Evolutionary conservation across 257 asterid species (phyloP).

Genomic region (Solanum pimpinellifolium): DNA sequence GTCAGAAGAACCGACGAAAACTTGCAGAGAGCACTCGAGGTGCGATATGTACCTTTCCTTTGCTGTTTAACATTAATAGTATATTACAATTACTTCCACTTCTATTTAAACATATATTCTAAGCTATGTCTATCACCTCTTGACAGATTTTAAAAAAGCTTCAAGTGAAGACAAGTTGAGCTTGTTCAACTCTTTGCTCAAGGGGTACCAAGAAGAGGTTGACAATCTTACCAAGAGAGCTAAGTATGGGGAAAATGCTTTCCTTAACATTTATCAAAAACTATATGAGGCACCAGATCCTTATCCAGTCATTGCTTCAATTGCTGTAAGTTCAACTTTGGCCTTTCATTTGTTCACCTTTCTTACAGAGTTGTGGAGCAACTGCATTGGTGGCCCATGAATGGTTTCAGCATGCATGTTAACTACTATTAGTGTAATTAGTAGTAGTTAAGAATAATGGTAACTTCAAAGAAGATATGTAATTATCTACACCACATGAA

Average conservation of each 20-base stretch:
- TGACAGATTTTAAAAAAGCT: conserved; percentile 92
- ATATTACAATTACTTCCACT: not conserved
- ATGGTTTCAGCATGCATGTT: not conserved
- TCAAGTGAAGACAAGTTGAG: conserved; percentile 73
- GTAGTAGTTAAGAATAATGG: not conserved
- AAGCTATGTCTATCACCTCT: conserved; percentile 4
- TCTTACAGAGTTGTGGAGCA: not conserved
- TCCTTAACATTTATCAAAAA: conserved; percentile 94
- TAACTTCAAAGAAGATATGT: not conserved
- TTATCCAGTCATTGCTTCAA: conserved; percentile 67
- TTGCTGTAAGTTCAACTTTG: conserved; percentile 51
- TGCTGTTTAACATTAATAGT: not conserved
- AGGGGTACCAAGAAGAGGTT: conserved; percentile 98
- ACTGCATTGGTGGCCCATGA: not conserved
- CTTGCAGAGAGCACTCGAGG: conserved; percentile 99
- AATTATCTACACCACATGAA: not conserved
- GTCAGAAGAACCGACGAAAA: conserved; percentile 95
- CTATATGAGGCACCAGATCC: conserved; percentile 99
- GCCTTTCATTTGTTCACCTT: not conserved
- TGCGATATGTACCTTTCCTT: conserved; percentile 8
- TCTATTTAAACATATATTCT: not conserved
- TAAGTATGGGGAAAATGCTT: conserved; percentile 91
- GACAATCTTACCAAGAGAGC: conserved; percentile 98
- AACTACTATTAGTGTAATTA: not conserved
- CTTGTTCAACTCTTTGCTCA: conserved; percentile 75